Percentiles rank a stretch among this genome's conserved stretches.
Evolutionary conservation across 1,284 basidiomycete genomes (phyloP).

Genomic region (Ustilago trichophora): DNA sequence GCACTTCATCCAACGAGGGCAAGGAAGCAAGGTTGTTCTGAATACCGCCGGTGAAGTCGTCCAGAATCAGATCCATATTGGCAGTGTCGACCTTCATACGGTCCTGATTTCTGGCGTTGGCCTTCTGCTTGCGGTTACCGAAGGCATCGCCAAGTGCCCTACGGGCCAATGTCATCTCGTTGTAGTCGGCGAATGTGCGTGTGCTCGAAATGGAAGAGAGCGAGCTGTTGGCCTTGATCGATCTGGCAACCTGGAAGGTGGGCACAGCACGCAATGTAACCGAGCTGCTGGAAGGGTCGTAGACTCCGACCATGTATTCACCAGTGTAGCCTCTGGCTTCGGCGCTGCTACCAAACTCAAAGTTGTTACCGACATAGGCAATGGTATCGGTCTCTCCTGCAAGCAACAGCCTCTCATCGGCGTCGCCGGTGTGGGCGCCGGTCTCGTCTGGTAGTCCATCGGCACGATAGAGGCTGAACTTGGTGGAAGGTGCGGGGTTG

Average conservation of each 20-base stretch:
- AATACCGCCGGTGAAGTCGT: constrained; percentile 58
- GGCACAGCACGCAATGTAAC: constrained; percentile 61
- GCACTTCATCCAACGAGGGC: constrained; percentile 49
- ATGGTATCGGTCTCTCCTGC: constrained; percentile 58
- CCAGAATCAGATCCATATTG: constrained; percentile 60
- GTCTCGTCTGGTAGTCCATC: constrained; percentile 42
- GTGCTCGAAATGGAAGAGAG: constrained; percentile 50
- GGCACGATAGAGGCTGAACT: constrained; percentile 45
- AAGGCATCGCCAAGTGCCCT: constrained; percentile 63
- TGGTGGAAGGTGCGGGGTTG: constrained; percentile 38
- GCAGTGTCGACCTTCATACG: constrained; percentile 65
- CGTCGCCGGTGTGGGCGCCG: constrained; percentile 12
- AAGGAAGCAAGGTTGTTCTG: constrained; percentile 45
- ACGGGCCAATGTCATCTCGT: constrained; percentile 50
- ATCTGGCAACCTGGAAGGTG: constrained; percentile 56
- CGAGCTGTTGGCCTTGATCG: constrained; percentile 54
- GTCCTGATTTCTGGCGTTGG: constrained; percentile 59
- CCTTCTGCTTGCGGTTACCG: constrained; percentile 65
- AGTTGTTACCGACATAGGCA: constrained; percentile 56
- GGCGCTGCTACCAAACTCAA: constrained; percentile 44
- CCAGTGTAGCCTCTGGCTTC: constrained; percentile 58
- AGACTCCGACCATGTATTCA: constrained; percentile 62
- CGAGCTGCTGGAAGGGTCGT: constrained; percentile 55
- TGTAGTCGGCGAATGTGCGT: constrained; percentile 41
- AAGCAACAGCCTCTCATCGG: constrained; percentile 52